Evolutionary conservation across 139 green algal genomes (phyloP).

Genomic region (Chlorella sorokiniana): DNA sequence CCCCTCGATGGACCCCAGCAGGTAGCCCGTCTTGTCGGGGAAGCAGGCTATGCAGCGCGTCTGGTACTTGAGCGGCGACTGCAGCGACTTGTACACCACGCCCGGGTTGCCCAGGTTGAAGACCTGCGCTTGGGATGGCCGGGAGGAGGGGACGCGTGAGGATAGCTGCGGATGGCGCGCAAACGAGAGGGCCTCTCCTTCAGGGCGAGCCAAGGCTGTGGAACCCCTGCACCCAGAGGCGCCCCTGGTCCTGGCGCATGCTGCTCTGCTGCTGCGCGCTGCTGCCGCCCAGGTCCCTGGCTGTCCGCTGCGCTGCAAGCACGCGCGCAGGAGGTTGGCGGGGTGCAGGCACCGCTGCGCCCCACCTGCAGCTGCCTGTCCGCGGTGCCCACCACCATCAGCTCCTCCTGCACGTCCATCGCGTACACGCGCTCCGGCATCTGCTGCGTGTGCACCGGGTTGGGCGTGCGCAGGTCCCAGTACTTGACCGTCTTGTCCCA

Average conservation of each 20-base stretch:
- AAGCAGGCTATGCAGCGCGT: constrained; percentile 89
- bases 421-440: constrained; percentile 91
- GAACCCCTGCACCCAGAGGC: no score
- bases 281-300: neutral
- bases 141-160: neutral
- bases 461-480: constrained; percentile 78
- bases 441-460: constrained; percentile 68
- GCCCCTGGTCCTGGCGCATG: no score
- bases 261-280: no score
- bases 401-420: constrained; percentile 76
- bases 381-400: constrained; percentile 78
- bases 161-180: no score
- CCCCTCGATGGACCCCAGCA: constrained; percentile 92
- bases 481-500: constrained; percentile 77
- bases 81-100: constrained; percentile 81
- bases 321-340: no score
- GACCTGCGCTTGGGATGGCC: constrained; percentile 48
- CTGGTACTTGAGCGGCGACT: constrained; percentile 96
- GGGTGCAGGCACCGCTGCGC: neutral
- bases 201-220: no score
- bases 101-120: constrained; percentile 77
- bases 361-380: constrained; percentile 71
- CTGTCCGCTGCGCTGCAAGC: neutral
- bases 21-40: constrained; percentile 89
- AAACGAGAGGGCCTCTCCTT: no score